Evolutionary conservation across 192 early-diverging fungal species (phyloP), one percentile per base, ranked within the genome.

Genomic region (Dissophora globulifera): DNA sequence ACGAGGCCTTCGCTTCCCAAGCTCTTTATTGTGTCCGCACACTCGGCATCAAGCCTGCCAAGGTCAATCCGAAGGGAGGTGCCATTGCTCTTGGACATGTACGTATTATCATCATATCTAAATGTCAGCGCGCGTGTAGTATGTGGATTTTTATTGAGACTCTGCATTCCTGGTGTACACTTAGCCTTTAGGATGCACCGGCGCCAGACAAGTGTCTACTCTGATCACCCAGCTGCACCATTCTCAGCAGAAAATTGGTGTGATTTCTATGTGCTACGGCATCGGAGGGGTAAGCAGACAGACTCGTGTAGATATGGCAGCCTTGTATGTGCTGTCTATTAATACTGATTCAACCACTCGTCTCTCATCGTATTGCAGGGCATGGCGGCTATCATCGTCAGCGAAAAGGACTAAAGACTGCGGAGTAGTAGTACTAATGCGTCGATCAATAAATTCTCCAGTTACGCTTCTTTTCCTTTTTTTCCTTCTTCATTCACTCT

Each of bases 11-110:
- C 83, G 96, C 96, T 25, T 96, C 94, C 22, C 95, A 98, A 78
- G 91, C 95, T 8, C 87, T 95, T 23, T 95, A 94, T 84, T 95
- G 90, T 61, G 88, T 90, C 26, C 87, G 94, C 63, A 92, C 93
- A 72, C 88, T 97, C 26, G 88, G 86, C 10, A 91, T 98, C 52
- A 84, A 87, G 49, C 62, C 90, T 79, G 86, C 89, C 52, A 96
- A 93, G 86, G 93, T 98, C 70, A 98, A 98, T 83, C 94, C 94
- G 47, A 96, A 98, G 87, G 96, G 96, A 63, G 96, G 96, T 47
- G 96, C 96, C 49, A 98, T 98, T 68, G 93, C 96, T 16, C 88
- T 96, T 50, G 96, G 96, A 50, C 96, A 98, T 76, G 71, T 75
- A 66, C 50, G 70, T 42, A 9, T 15, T 22, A 2, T 92, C 92